phyloP scores from a whole-genome alignment of 805 yeast species.

The Kluyveromyces siamensis region DNA sequence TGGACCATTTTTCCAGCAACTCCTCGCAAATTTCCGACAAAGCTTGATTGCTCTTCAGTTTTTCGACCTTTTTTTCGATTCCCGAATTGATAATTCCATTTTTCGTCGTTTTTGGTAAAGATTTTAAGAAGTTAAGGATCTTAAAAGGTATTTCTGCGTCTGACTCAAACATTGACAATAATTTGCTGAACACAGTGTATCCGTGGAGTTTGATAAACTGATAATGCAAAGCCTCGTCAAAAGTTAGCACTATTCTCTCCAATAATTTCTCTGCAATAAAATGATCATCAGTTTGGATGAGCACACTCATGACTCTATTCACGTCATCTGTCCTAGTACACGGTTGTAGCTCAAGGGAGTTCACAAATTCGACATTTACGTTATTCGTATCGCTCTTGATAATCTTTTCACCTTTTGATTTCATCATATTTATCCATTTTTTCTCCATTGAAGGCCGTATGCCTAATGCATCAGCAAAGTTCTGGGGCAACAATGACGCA shows the following conservation, averaged over 20 bases:
- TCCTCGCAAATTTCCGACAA: slow-evolving; percentile 25
- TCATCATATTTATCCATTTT: slow-evolving; percentile 58
- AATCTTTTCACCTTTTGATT: slow-evolving; percentile 35
- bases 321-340: slow-evolving; percentile 47
- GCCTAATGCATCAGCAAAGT: slow-evolving; percentile 78
- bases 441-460: slow-evolving; percentile 60
- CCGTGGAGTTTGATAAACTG: slow-evolving; percentile 77
- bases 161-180: slow-evolving; percentile 35
- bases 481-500: slow-evolving; percentile 73
- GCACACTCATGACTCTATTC: slow-evolving; percentile 68
- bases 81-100: slow-evolving; percentile 69
- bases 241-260: slow-evolving; percentile 50
- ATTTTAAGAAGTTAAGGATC: slow-evolving; percentile 47
- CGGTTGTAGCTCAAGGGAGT: slow-evolving; percentile 44
- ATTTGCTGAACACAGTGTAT: slow-evolving; percentile 61
- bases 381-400: slow-evolving; percentile 43
- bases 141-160: slow-evolving; percentile 36
- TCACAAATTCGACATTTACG: slow-evolving; percentile 58
- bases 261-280: slow-evolving; percentile 58
- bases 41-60: slow-evolving; percentile 26
- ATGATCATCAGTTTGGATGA: slow-evolving; percentile 67
- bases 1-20: slow-evolving; percentile 60
- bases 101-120: slow-evolving; percentile 67
- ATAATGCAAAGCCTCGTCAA: slow-evolving; percentile 41
- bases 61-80: slow-evolving; percentile 54